Evolutionary conservation across 1,139 yeast genomes (phyloP).

Genomic region (Candida mesenterica): DNA sequence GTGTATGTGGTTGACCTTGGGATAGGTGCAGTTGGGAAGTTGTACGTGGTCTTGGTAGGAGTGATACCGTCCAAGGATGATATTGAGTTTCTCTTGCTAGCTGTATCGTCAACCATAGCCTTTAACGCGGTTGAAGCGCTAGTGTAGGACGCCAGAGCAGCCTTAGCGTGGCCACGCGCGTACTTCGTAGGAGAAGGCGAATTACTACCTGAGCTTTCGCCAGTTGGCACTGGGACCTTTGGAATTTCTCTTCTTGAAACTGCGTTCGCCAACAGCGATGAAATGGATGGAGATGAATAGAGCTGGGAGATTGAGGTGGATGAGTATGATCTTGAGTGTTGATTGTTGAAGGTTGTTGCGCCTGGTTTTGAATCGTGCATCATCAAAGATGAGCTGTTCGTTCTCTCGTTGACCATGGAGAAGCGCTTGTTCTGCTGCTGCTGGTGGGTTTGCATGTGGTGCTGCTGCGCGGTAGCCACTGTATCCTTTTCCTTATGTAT

Average conservation of each 20-base stretch:
- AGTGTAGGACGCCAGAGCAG: slow-evolving; percentile 39
- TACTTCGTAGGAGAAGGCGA: slow-evolving; percentile 22
- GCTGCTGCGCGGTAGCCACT: slow-evolving; percentile 8
- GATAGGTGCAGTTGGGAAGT: slow-evolving; percentile 19
- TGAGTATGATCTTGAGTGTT: slow-evolving; percentile 44
- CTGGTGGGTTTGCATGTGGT: slow-evolving; percentile 4
- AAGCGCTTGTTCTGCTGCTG: slow-evolving; percentile 33
- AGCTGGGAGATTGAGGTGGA: slow-evolving; percentile 40
- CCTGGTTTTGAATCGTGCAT: slow-evolving; percentile 15
- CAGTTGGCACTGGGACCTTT: slow-evolving; percentile 15
- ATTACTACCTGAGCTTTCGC: slow-evolving; percentile 4
- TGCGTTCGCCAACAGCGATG: slow-evolving; percentile 51
- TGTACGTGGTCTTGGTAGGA: slow-evolving; percentile 8
- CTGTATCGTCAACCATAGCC: slow-evolving; percentile 59
- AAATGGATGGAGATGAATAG: slow-evolving; percentile 55
- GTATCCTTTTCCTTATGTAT: slow-evolving; percentile 35
- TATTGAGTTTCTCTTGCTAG: slow-evolving; percentile 24
- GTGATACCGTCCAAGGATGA: slow-evolving; percentile 17
- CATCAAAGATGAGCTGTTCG: slow-evolving; percentile 38
- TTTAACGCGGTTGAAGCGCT: slow-evolving; percentile 66
- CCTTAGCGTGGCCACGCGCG: slow-evolving; percentile 33
- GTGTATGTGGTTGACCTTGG: slow-evolving; percentile 46
- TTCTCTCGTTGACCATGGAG: slow-evolving; percentile 47
- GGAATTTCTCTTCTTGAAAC: slow-evolving; percentile 21
- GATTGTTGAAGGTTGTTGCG: slow-evolving; percentile 15